Percentiles rank a stretch among this genome's conserved stretches.
These are phyloP conservation scores for Fusarium hostae DNA, from an alignment of 2,329 filamentous ascomycete species.

Conservation along the genomic window DNA sequence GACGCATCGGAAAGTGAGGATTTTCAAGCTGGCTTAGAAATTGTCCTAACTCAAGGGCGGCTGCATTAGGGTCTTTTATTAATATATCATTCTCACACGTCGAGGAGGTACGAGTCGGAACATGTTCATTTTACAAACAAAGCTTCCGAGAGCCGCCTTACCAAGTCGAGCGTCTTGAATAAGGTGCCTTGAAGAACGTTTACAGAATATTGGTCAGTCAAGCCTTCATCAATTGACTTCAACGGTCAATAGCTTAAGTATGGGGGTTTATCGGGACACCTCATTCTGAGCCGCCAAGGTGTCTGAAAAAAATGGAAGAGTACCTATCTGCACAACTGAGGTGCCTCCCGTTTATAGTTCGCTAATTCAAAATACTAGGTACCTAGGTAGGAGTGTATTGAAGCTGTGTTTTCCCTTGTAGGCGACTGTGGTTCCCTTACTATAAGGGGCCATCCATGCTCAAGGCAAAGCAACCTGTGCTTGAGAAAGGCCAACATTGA, in stretches of 20 bases:
- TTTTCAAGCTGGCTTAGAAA: not conserved
- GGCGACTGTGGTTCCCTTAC: constrained; percentile 5
- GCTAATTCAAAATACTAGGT: not conserved
- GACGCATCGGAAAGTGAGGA: constrained; percentile 27
- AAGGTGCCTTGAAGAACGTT: not conserved
- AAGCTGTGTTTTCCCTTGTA: constrained; percentile 25
- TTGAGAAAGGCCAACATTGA: not conserved
- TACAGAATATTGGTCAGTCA: not conserved
- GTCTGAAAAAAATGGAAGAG: not conserved
- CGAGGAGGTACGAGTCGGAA: not conserved
- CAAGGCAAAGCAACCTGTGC: not conserved
- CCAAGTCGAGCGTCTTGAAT: not conserved
- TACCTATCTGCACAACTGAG: not conserved
- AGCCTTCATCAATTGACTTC: not conserved
- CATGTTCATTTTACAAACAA: not conserved
- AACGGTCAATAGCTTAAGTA: not conserved
- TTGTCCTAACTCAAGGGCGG: not conserved
- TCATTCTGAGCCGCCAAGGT: not conserved
- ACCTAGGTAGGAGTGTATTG: not conserved
- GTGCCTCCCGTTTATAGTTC: constrained; percentile 11
- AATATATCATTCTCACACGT: not conserved
- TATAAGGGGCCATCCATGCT: constrained; percentile 17
- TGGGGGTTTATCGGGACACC: not conserved
- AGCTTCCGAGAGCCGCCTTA: not conserved
- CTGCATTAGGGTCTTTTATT: not conserved